Evolutionary conservation across 2,329 filamentous ascomycete species (phyloP).

Genomic region (Phialophora chinensis): DNA sequence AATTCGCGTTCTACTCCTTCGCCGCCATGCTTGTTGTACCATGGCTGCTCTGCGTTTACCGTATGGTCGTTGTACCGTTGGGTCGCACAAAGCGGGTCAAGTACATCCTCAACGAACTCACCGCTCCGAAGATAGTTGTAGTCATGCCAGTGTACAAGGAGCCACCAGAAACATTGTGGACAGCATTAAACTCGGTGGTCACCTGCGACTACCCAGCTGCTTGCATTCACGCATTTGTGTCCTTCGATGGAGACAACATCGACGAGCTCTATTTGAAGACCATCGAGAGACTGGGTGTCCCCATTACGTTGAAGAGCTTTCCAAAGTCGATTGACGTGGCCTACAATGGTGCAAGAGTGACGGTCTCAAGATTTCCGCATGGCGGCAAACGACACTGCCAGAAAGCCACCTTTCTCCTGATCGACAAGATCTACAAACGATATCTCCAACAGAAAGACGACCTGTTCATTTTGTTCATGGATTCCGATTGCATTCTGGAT

Average conservation of each 20-base stretch:
- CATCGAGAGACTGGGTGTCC: constrained; percentile 81
- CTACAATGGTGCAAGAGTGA: constrained; percentile 82
- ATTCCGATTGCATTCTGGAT: constrained; percentile 95
- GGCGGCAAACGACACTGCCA: constrained; percentile 94
- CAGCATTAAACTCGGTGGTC: constrained; percentile 87
- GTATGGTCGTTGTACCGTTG: constrained; percentile 84
- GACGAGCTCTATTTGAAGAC: constrained; percentile 89
- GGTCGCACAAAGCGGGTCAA: constrained; percentile 83
- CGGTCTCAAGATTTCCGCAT: constrained; percentile 88
- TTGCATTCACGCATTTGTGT: constrained; percentile 93
- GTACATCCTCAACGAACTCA: constrained; percentile 79
- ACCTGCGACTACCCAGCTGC: constrained; percentile 91
- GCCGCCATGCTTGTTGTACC: constrained; percentile 82
- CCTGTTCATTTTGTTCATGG: constrained; percentile 93
- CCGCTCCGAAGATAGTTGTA: constrained; percentile 90
- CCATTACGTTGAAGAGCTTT: constrained; percentile 75
- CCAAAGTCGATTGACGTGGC: constrained; percentile 89
- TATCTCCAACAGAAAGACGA: constrained; percentile 90
- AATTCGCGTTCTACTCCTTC: constrained; percentile 96
- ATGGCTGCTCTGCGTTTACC: constrained; percentile 92
- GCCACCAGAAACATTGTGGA: constrained; percentile 79
- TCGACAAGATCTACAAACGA: constrained; percentile 87
- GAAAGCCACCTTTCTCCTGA: constrained; percentile 89
- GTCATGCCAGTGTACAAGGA: constrained; percentile 98
- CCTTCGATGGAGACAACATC: constrained; percentile 88